These are phyloP conservation scores for Tetrahymena borealis DNA, from an alignment of 73 alveolate genomes.

Conservation along the genomic window DNA sequence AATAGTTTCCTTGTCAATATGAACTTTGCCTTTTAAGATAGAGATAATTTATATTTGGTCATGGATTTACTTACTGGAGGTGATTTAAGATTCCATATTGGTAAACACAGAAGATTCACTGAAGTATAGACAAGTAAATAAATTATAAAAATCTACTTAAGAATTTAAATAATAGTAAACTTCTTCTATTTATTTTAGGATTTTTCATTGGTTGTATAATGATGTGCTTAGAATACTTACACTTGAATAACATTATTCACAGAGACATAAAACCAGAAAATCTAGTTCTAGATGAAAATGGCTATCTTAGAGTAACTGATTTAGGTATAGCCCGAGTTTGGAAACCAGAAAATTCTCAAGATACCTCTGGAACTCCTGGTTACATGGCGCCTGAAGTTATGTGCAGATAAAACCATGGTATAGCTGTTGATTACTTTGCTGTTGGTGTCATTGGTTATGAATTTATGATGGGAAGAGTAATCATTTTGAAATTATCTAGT, in stretches of 20 bases:
- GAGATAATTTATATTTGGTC: conserved; percentile 82
- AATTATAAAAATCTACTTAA: neutral
- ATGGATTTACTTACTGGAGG: conserved; percentile 93
- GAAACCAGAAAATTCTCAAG: conserved; percentile 82
- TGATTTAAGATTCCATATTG: conserved; percentile 87
- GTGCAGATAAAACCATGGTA: conserved; percentile 75
- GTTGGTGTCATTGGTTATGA: conserved; percentile 91
- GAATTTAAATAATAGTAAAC: too few species aligned
- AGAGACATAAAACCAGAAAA: conserved; percentile 96
- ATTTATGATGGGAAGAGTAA: conserved; percentile 83
- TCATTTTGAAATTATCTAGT: neutral
- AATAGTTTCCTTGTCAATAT: conserved; percentile 81
- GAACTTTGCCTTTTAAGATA: conserved; percentile 89
- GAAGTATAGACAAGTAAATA: conserved; percentile 80
- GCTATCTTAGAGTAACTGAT: conserved; percentile 85
- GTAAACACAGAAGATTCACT: conserved; percentile 67
- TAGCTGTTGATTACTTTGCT: conserved; percentile 91
- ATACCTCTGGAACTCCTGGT: conserved; percentile 97
- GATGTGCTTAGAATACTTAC: conserved; percentile 88
- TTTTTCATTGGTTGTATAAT: conserved; percentile 88
- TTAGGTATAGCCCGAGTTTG: conserved; percentile 85
- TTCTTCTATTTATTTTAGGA: too few species aligned
- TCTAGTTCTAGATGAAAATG: conserved; percentile 78
- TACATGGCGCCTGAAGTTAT: conserved; percentile 84
- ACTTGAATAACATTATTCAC: conserved; percentile 84